These are phyloP conservation scores for Seminavis robusta DNA, from an alignment of 108 stramenopile species.

Conservation along the genomic window DNA sequence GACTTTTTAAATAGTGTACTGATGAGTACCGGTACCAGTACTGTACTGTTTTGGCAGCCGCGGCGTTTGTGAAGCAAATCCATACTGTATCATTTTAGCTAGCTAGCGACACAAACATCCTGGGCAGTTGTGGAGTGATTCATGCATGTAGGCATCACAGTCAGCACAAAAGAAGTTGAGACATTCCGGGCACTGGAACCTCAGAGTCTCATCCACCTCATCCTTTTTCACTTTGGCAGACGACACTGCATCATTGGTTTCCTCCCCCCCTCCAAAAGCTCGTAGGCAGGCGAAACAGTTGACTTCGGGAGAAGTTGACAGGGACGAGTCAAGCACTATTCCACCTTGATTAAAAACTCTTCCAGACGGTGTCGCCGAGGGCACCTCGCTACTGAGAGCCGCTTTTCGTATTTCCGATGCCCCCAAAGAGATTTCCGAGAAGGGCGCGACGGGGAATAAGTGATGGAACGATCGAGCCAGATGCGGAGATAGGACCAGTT, in stretches of 20 bases:
- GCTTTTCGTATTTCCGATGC: neutral
- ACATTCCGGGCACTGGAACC: slow-evolving; percentile 86
- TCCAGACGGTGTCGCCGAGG: neutral
- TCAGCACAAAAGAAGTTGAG: slow-evolving; percentile 80
- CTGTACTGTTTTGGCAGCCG: too few relatives aligned
- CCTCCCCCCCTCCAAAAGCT: slow-evolving; percentile 28
- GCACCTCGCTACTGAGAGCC: neutral
- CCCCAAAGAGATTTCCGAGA: slow-evolving; percentile 48
- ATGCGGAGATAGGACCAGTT: slow-evolving; percentile 83
- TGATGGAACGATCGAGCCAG: slow-evolving; percentile 90
- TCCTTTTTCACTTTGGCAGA: neutral
- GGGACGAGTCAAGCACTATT: neutral
- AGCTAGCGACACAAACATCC: slow-evolving; percentile 53
- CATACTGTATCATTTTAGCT: too few relatives aligned
- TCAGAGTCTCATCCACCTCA: slow-evolving; percentile 26
- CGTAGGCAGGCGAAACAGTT: slow-evolving; percentile 71
- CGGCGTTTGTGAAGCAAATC: too few relatives aligned
- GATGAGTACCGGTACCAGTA: too few relatives aligned
- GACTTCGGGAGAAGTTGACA: neutral
- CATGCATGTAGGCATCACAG: slow-evolving; percentile 88
- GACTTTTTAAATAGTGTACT: too few relatives aligned
- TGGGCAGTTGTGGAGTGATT: slow-evolving; percentile 91
- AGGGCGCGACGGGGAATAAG: slow-evolving; percentile 87
- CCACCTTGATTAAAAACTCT: too few relatives aligned
- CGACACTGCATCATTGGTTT: slow-evolving; percentile 2